Percentiles rank a stretch among this genome's conserved stretches.
Conservation (phyloP, 345 rosid species). For the Salix exigua region DNA sequence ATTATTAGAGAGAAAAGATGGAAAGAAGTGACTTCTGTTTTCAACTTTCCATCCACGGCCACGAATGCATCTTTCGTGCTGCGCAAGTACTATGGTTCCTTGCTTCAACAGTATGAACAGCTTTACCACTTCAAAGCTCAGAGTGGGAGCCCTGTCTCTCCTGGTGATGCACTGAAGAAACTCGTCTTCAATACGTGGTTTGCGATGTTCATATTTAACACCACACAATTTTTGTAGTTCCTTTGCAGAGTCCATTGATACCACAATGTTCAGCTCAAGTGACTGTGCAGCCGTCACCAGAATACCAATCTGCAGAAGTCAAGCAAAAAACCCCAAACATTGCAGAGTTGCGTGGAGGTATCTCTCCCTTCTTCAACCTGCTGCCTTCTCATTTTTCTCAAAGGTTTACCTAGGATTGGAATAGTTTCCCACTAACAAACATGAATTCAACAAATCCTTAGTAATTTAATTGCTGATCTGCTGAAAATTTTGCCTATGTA, state of each 20-base stretch:
- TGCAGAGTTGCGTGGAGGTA: constrained; percentile 52
- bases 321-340: constrained; percentile 42
- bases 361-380: background rate
- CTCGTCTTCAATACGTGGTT: background rate
- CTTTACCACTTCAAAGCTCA: constrained; percentile 61
- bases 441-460: too few relatives aligned
- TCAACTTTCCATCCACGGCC: constrained; percentile 94
- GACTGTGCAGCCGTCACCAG: constrained; percentile 38
- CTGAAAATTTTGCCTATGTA: background rate
- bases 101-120: constrained; percentile 79
- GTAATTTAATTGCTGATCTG: background rate
- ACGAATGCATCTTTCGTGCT: constrained; percentile 92
- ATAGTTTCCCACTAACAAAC: background rate
- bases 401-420: background rate
- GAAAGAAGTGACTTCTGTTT: constrained; percentile 96
- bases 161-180: constrained; percentile 38
- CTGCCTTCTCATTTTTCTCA: background rate
- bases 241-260: constrained; percentile 37
- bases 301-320: constrained; percentile 39
- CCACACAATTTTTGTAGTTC: constrained; percentile 36
- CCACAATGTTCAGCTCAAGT: constrained; percentile 40
- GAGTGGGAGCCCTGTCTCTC: constrained; percentile 42
- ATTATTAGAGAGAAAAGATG: constrained; percentile 77
- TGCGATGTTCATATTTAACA: background rate
- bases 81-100: constrained; percentile 82